phyloP scores from a whole-genome alignment of 805 yeast genomes.

The Candida quercuum region DNA sequence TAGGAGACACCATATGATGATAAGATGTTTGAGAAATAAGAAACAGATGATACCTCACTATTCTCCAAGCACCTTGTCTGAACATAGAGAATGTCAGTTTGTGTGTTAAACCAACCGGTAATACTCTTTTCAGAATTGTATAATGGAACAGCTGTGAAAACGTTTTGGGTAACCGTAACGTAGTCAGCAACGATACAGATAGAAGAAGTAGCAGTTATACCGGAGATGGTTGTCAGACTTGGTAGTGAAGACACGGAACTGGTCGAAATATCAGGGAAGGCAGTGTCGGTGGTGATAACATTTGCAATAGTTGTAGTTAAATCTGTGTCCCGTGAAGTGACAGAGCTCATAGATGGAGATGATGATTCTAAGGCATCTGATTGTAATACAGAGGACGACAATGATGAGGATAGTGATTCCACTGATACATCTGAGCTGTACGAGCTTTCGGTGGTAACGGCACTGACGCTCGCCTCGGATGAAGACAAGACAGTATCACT shows the following conservation, averaged over 20 bases:
- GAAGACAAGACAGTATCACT: not conserved
- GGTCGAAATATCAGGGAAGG: too few species aligned
- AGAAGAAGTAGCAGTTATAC: slow-evolving; percentile 13
- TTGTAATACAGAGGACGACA: too few species aligned
- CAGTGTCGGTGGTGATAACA: not conserved
- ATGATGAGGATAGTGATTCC: too few species aligned
- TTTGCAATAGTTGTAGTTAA: not conserved
- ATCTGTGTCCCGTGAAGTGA: not conserved
- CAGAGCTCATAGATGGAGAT: too few species aligned
- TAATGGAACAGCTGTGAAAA: slow-evolving; percentile 18
- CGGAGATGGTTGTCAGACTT: slow-evolving; percentile 6
- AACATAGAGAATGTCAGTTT: slow-evolving; percentile 11
- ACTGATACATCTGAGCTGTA: too few species aligned
- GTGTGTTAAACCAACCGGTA: slow-evolving; percentile 18
- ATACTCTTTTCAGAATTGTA: slow-evolving; percentile 16
- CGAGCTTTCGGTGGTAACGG: too few species aligned
- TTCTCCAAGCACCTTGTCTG: slow-evolving; percentile 19
- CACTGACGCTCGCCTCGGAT: too few species aligned
- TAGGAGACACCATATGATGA: slow-evolving; percentile 18
- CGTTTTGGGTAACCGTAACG: slow-evolving; percentile 16
- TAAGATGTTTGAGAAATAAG: slow-evolving; percentile 15
- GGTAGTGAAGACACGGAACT: not conserved
- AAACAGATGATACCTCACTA: slow-evolving; percentile 14
- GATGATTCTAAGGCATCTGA: too few species aligned
- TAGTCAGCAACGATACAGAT: slow-evolving; percentile 21